Evolutionary conservation across 2,329 filamentous ascomycete species (phyloP).

Genomic region (Phoma herbarum): DNA sequence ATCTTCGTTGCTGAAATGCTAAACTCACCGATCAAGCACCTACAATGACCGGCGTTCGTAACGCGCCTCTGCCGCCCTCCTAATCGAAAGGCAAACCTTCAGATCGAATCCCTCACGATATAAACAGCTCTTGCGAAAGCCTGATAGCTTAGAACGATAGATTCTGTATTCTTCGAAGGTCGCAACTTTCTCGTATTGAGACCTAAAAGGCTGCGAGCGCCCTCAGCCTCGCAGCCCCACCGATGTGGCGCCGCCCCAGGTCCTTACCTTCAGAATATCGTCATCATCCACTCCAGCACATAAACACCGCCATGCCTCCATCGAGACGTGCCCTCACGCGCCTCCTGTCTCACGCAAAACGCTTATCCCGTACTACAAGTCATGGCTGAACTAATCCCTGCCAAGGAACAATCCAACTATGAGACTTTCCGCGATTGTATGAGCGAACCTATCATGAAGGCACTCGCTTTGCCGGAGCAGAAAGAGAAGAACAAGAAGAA

Average conservation of each 20-base stretch:
- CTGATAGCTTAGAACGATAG: too few species aligned
- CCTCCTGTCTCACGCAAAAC: not conserved
- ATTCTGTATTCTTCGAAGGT: too few species aligned
- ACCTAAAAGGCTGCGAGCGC: slow-evolving; percentile 21
- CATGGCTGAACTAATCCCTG: slow-evolving; percentile 46
- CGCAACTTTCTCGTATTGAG: slow-evolving; percentile 2
- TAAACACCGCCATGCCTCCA: slow-evolving; percentile 28
- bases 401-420: slow-evolving; percentile 63
- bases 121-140: too few species aligned
- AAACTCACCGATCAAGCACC: too few species aligned
- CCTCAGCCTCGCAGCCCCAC: slow-evolving; percentile 25
- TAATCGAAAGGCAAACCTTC: too few species aligned
- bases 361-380: not conserved
- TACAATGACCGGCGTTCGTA: too few species aligned
- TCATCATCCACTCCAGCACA: slow-evolving; percentile 30
- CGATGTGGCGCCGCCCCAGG: slow-evolving; percentile 26
- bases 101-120: not conserved
- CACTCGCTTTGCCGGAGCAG: slow-evolving; percentile 58
- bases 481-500: slow-evolving; percentile 58
- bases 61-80: too few species aligned
- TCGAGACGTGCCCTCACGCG: slow-evolving; percentile 13
- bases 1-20: too few species aligned
- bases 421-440: slow-evolving; percentile 78
- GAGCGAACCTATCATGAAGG: slow-evolving; percentile 72
- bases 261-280: slow-evolving; percentile 30